phyloP scores from a whole-genome alignment of 768 basidiomycete genomes.

The Rhizopogon vulgaris region DNA sequence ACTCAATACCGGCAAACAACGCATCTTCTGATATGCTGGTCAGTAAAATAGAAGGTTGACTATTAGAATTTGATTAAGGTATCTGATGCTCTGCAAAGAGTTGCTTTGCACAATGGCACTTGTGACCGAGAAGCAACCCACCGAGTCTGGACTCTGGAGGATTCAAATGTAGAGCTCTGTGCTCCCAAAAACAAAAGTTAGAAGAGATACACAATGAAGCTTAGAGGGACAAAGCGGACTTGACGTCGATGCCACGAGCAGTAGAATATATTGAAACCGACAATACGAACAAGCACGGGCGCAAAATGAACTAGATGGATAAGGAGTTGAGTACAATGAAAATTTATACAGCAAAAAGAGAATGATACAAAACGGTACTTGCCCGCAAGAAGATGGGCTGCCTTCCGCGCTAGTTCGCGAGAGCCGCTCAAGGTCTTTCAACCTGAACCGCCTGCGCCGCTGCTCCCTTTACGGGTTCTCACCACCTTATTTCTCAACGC shows the following conservation, averaged over 20 bases:
- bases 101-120: too few relatives aligned
- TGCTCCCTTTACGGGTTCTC: conserved; percentile 54
- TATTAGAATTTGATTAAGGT: too few relatives aligned
- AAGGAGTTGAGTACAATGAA: neutral
- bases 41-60: too few relatives aligned
- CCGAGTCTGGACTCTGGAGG: too few relatives aligned
- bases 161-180: neutral
- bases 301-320: neutral
- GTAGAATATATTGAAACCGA: neutral
- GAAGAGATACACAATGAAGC: neutral
- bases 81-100: too few relatives aligned
- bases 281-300: neutral
- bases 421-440: neutral
- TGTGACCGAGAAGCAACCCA: too few relatives aligned
- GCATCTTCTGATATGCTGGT: too few relatives aligned
- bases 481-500: conserved; percentile 81
- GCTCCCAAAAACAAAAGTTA: neutral
- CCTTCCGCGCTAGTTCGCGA: too few relatives aligned
- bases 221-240: neutral
- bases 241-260: neutral
- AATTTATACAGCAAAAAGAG: neutral
- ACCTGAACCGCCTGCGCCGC: conserved; percentile 8
- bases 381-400: neutral
- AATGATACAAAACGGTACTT: neutral
- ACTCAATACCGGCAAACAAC: too few relatives aligned